phyloP scores from a whole-genome alignment of 495 filamentous ascomycete species.

The Trichoderma gamsii region DNA sequence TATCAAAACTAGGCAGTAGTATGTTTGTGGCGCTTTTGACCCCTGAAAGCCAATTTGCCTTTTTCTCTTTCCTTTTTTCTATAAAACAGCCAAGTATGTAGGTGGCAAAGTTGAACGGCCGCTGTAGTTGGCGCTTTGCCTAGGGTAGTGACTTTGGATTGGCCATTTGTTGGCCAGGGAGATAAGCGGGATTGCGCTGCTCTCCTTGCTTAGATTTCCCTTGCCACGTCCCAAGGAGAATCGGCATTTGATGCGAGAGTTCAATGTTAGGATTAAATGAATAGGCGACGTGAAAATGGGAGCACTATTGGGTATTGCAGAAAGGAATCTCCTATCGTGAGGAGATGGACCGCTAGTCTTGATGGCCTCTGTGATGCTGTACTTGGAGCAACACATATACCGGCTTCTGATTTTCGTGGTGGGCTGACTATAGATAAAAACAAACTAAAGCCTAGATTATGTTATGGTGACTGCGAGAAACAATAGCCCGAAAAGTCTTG shows the following conservation, averaged over 20 bases:
- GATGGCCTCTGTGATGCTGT: no score
- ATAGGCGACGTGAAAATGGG: no score
- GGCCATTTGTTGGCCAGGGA: background rate
- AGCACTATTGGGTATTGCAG: no score
- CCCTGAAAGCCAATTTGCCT: background rate
- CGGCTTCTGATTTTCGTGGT: no score
- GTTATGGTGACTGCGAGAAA: background rate
- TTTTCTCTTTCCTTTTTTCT: background rate
- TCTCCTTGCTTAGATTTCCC: background rate
- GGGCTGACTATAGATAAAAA: no score
- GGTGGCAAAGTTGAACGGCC: background rate
- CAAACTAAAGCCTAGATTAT: no score
- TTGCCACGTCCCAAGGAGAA: background rate
- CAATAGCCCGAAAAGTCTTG: background rate
- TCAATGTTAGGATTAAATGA: background rate
- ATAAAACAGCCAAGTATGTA: no score
- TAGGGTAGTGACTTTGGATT: background rate
- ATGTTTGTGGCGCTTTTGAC: background rate
- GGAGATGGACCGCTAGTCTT: no score
- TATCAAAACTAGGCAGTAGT: background rate
- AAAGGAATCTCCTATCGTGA: no score
- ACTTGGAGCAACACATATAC: no score
- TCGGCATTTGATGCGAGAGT: background rate
- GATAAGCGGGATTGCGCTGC: slow-evolving; percentile 1
- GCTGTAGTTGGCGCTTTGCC: background rate